phyloP scores from a whole-genome alignment of 129 eudicot genomes.

The Flaveria trinervia region DNA sequence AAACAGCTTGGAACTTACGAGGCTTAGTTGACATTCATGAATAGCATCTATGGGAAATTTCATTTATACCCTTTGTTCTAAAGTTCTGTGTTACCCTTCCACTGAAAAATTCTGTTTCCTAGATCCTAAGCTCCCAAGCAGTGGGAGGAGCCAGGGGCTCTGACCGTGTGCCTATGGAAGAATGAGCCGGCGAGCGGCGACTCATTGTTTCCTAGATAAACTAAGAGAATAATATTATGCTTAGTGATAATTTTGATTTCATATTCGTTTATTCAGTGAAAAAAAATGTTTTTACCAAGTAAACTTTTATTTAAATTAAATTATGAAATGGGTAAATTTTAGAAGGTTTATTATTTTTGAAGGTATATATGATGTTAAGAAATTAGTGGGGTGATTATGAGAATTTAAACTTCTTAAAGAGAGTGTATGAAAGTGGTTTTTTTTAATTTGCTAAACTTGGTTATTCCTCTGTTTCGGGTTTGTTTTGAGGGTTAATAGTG shows the following conservation, averaged over 20 bases:
- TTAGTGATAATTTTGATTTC: neutral
- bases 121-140: neutral
- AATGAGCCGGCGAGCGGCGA: too few species aligned
- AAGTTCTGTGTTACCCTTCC: neutral
- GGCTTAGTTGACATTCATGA: too few species aligned
- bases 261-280: neutral
- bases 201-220: neutral
- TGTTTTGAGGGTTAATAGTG: slow-evolving; percentile 1
- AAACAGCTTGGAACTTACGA: too few species aligned
- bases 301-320: too few species aligned
- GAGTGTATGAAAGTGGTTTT: neutral
- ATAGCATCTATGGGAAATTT: too few species aligned
- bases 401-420: neutral
- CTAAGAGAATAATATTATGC: neutral
- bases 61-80: too few species aligned
- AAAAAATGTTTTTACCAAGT: neutral
- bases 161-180: too few species aligned
- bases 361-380: neutral
- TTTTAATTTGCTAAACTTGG: neutral
- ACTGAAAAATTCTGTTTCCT: neutral
- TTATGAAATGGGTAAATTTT: neutral
- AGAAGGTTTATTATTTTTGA: neutral
- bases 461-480: neutral
- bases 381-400: neutral
- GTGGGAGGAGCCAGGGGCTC: too few species aligned